Base-by-base conservation (phyloP, 1,284 basidiomycete species). In the Meira nashicola region DNA sequence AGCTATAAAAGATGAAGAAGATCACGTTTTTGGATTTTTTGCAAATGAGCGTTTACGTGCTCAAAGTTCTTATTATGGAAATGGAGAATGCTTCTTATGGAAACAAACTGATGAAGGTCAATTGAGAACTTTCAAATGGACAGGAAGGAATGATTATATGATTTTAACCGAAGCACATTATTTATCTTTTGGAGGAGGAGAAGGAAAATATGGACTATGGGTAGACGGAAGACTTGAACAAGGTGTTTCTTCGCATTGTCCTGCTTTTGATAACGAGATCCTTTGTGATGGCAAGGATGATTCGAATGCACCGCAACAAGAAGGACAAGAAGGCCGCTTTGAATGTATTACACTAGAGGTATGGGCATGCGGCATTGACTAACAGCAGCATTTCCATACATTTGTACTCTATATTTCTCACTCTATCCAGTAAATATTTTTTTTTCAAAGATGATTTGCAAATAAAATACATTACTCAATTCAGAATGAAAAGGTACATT, bases 101-200 rank as follows among this genome's bases (percentile, higher is more conserved):
- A 44, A 37, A n/a, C 37, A 21, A 23, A 33, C 15, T 19, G 55
- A 23, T 23, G 4, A 48, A 14, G 17, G 17, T 39, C 50, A 60
- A 39, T 40, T 43, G 33, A 78, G 90, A 44, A 80, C 89, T 25
- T 96, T 85, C 82, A 86, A 84, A 46, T 93, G 91, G 87, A 93
- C 93, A 1, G 92, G 91, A 0, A 84, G 81, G 76, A 97, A 97
- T 76, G 87, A 89, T 61, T 97, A 96, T 73, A 87, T 95, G 58
- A 86, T 90, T 19, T 82, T 95, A 83, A 84, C 43, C 89, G 86
- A 70, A 82, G 93, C 64, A 82, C 47, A 48, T 17, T 63, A 61
- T 49, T 50, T 71, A 12, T 63, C 63, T 19, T 60, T 78, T 7
- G 76, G 76, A 6, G 70, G 74, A n/a, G 74, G 73, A 4, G 66